These are phyloP conservation scores for Torrubiella hemipterigena DNA, from an alignment of 2,329 filamentous ascomycete species.

Conservation along the genomic window DNA sequence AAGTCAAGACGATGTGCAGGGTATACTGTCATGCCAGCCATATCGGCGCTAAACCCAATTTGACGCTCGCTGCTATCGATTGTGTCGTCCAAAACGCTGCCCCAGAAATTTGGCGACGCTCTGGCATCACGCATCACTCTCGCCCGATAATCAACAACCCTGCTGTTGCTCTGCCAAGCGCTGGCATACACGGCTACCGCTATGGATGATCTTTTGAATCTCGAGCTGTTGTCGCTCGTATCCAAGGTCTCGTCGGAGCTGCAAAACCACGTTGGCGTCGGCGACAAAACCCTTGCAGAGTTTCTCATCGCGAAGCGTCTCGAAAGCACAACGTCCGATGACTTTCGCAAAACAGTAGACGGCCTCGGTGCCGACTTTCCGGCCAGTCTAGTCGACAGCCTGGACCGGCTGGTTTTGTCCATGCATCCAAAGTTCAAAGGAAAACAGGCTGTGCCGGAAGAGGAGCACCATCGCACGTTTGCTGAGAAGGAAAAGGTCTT, in stretches of 20 bases:
- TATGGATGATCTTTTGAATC: conserved; percentile 88
- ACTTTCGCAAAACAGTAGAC: conserved; percentile 67
- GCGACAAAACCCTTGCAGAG: conserved; percentile 90
- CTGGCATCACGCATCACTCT: background rate
- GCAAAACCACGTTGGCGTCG: conserved; percentile 84
- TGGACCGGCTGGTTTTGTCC: conserved; percentile 77
- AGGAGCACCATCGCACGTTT: conserved; percentile 30
- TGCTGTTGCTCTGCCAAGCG: conserved; percentile 1
- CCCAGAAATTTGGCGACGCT: background rate
- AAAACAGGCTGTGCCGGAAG: conserved; percentile 28
- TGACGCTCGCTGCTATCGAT: background rate
- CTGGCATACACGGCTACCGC: conserved; percentile 11
- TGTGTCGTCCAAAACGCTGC: background rate
- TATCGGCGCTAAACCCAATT: background rate
- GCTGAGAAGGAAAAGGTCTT: conserved; percentile 81
- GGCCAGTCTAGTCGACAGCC: conserved; percentile 74
- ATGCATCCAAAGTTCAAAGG: conserved; percentile 85
- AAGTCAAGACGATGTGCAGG: too few relatives aligned
- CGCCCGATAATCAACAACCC: conserved; percentile 1
- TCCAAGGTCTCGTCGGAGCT: conserved; percentile 91
- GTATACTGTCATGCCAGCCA: background rate
- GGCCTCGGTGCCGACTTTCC: conserved; percentile 74
- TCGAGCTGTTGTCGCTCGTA: conserved; percentile 88
- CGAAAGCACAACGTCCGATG: conserved; percentile 55
- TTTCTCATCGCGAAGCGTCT: conserved; percentile 87